These are phyloP conservation scores for Cetraspora pellucida DNA, from an alignment of 192 early-diverging fungal species.

Conservation along the genomic window DNA sequence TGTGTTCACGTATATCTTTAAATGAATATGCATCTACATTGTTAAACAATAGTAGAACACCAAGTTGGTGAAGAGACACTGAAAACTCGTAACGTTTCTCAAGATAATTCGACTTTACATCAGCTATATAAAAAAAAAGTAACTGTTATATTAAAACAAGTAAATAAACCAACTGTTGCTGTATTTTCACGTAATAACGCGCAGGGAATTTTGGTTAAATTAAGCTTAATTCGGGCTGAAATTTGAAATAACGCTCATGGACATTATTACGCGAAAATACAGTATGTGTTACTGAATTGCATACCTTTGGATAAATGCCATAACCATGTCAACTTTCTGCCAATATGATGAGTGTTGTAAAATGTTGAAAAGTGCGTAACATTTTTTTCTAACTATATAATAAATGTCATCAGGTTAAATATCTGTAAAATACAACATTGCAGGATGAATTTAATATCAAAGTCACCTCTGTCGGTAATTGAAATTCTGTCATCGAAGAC, in stretches of 20 bases:
- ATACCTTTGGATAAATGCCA: slow-evolving; percentile 77
- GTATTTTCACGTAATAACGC: too few species aligned
- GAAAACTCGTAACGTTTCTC: slow-evolving; percentile 82
- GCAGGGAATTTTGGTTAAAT: too few species aligned
- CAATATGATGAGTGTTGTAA: slow-evolving; percentile 72
- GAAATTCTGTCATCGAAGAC: slow-evolving; percentile 67
- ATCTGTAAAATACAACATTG: neutral
- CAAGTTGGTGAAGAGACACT: slow-evolving; percentile 71
- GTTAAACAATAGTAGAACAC: slow-evolving; percentile 72
- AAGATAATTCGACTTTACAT: slow-evolving; percentile 63
- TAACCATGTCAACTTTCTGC: slow-evolving; percentile 80
- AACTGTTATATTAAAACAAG: too few species aligned
- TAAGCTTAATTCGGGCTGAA: too few species aligned
- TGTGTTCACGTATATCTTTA: slow-evolving; percentile 59
- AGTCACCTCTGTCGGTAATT: slow-evolving; percentile 81
- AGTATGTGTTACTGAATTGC: neutral
- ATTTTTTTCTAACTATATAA: slow-evolving; percentile 62
- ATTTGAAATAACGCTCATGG: too few species aligned
- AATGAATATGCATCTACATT: slow-evolving; percentile 44
- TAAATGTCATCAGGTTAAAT: neutral
- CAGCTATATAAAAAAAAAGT: slow-evolving; percentile 45
- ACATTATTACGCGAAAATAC: too few species aligned
- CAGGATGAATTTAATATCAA: neutral
- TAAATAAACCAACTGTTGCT: too few species aligned
- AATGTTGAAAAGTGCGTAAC: slow-evolving; percentile 70